Evolutionary conservation across 2,329 filamentous ascomycete species (phyloP).

Genomic region (Diplodia intermedia): DNA sequence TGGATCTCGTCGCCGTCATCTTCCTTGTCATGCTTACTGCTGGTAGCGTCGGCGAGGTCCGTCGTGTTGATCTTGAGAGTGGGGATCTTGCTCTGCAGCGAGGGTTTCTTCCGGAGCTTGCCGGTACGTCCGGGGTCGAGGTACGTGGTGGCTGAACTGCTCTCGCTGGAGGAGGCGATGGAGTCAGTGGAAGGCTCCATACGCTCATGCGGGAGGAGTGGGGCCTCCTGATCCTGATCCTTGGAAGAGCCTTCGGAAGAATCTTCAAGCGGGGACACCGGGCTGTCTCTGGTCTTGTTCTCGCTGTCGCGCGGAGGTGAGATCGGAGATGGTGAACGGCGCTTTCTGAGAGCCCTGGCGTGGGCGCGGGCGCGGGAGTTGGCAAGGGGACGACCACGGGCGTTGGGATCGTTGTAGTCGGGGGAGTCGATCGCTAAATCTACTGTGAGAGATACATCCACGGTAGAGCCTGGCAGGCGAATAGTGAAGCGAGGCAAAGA

Average conservation of each 20-base stretch:
- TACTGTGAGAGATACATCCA: not conserved
- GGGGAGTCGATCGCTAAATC: not conserved
- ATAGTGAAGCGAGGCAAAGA: not conserved
- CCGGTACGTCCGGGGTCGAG: not conserved
- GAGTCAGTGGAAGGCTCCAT: not conserved
- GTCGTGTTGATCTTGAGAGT: not conserved
- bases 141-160: not conserved
- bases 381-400: not conserved
- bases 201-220: conserved; percentile 18
- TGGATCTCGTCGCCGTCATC: not conserved
- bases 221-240: conserved; percentile 4
- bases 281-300: not conserved
- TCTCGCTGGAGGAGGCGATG: too few species aligned
- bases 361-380: not conserved
- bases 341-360: not conserved
- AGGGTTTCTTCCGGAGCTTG: not conserved
- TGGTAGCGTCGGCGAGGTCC: not conserved
- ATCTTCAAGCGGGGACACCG: conserved; percentile 3
- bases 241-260: not conserved
- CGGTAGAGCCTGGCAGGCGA: not conserved
- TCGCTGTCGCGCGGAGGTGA: not conserved
- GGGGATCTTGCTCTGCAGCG: too few species aligned
- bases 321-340: conserved; percentile 6
- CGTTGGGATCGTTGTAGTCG: not conserved
- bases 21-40: not conserved